Base-by-base conservation (phyloP, 768 basidiomycete genomes). In the Hygrophorus russula region DNA sequence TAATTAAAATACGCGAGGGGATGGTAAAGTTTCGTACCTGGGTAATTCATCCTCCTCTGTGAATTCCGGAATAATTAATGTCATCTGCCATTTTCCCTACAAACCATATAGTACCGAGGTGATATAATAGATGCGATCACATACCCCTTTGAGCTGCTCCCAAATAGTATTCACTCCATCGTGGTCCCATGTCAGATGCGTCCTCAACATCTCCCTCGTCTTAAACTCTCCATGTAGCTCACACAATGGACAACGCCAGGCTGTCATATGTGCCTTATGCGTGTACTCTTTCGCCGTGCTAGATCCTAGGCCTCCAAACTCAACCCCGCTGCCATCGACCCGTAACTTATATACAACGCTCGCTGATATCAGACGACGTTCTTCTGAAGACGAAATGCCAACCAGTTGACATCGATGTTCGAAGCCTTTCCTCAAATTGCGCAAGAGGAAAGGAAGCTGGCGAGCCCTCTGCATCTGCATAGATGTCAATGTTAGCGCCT, bases 191-290 rank as follows among this genome's bases (percentile, higher is more conserved):
- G 53, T 44, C 17, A 81, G 47, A 51, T 81, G 79, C n/a, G 52
- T 63, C 19, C 52, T 53, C 1, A 81, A 56, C 63, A 71, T 65
- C 19, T 53, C 62, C 10, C 55, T 59, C 17, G 68, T 71, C 6
- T 49, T 38, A 36, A 81, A 74, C 0, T 46, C 46, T 17, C 58
- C 61, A 38, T 74, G 64, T 8, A 74, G 42, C 29, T 64, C 61
- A 50, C 79, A 81, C n/a, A 80, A 49, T 0, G 79, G 77, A 49
- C 79, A 81, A 32, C 56, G 32, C 66, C 71, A 75, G 1, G 57
- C 49, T 14, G 46, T 48, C 54, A 68, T 58, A 8, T 44, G 51
- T 11, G 59, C 58, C 39, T 50, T 52, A 39, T 58, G 55, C 13
- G 48, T 42, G 32, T 47, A 46, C 17, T 51, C 50, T 2, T 49